Percentiles rank a stretch among this genome's conserved stretches.
phyloP scores from a whole-genome alignment of 345 rosid species.

The Aquilaria malaccensis region DNA sequence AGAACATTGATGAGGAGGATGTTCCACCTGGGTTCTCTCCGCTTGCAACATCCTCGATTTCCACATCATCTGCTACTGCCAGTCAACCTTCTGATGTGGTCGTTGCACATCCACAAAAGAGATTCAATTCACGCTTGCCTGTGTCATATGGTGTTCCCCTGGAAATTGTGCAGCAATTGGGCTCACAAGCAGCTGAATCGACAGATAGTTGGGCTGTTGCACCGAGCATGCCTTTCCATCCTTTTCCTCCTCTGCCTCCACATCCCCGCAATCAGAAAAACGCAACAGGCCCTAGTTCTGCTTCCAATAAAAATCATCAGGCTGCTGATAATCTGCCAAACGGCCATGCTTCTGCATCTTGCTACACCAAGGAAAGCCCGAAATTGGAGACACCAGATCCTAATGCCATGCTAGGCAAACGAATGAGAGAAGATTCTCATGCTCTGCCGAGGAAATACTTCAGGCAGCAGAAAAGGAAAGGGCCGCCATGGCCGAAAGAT shows the following conservation, averaged over 20 bases:
- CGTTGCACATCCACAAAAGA: constrained; percentile 44
- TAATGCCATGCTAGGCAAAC: constrained; percentile 29
- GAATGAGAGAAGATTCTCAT: constrained; percentile 39
- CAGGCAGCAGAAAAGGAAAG: constrained; percentile 67
- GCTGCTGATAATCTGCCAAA: constrained; percentile 11
- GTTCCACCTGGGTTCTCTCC: constrained; percentile 86
- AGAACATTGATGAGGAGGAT: constrained; percentile 37
- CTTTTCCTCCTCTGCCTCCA: constrained; percentile 87
- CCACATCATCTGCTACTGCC: constrained; percentile 23
- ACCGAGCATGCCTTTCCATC: constrained; percentile 82
- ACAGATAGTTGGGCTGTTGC: constrained; percentile 57
- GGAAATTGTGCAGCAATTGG: constrained; percentile 51
- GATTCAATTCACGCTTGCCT: constrained; percentile 53
- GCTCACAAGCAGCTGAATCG: constrained; percentile 41
- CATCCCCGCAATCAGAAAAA: constrained; percentile 36
- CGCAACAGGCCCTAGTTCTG: constrained; percentile 17
- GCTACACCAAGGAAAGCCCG: constrained; percentile 23
- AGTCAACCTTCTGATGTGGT: constrained; percentile 25
- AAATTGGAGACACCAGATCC: constrained; percentile 9
- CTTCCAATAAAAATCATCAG: constrained; percentile 12
- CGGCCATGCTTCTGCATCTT: constrained; percentile 13
- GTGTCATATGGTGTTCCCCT: constrained; percentile 88
- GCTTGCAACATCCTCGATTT: constrained; percentile 16
- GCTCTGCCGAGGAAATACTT: constrained; percentile 75
- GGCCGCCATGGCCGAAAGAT: constrained; percentile 58